Base-by-base conservation (phyloP, 108 stramenopile species). In the Conticribra weissflogii region DNA sequence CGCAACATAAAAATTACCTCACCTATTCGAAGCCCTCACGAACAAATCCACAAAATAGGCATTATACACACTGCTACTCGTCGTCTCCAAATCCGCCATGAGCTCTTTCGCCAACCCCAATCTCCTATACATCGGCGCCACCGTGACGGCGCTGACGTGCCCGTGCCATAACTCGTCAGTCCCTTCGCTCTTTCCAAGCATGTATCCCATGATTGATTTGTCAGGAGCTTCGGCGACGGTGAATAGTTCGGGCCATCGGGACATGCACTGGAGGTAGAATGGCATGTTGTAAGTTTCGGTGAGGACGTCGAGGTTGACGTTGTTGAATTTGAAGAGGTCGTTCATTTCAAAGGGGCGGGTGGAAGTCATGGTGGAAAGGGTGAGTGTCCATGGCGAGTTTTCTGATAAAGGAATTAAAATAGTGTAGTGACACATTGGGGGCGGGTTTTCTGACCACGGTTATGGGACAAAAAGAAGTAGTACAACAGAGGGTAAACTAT, bases 31-130 rank as follows among this genome's bases (percentile, higher is more conserved):
- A 18, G 83, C 86, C 51, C 99, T 74, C 23, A 99, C 98, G 75
- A 98, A 99, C 55, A 99, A 82, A 71, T 99, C 99, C 55, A 99
- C 99, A 83, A 98, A 99, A 82, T 90, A 97, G 33, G 92, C 96
- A 79, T 93, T 81, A 67, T 94, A 91, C 3, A 85, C 83, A 34
- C 87, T 56, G 32, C 85, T 63, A 44, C 93, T 90, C 23, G 86
- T 68, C 17, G 59, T 22, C 73, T 99, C 99, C 58, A 99, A 93
- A 76, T 85, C 81, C 29, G 93, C 87, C 99, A 99, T 99, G 34
- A 99, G 67, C 52, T 76, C 86, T 72, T 88, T 89, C 24, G 97
- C 99, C 46, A 98, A 63, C 47, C 96, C 98, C 31, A 93, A 64
- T 17, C 93, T 79, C 55, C 97, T 79, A 74, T 92, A 98, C 59